Evolutionary conservation across 2,329 filamentous ascomycete species (phyloP).

Genomic region (Colletotrichum tamarilloi): DNA sequence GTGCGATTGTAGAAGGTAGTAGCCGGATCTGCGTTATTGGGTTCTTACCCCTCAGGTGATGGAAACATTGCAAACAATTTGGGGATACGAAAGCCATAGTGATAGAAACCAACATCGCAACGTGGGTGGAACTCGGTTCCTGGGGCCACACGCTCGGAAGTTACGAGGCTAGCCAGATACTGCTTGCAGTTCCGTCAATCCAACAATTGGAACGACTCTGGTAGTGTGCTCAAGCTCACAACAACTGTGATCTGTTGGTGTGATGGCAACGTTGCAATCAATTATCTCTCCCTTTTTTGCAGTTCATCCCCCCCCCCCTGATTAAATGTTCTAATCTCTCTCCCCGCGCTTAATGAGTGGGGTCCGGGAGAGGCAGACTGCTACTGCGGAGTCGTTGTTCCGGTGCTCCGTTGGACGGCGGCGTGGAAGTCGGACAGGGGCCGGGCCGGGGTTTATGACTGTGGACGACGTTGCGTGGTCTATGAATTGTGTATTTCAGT

Average conservation of each 20-base stretch:
- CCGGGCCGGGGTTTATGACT: neutral
- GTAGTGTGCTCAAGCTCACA: too few relatives aligned
- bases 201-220: neutral
- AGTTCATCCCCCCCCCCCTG: neutral
- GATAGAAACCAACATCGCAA: neutral
- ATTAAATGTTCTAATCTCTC: neutral
- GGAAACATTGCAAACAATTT: neutral
- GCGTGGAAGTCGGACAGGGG: neutral
- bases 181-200: neutral
- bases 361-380: neutral
- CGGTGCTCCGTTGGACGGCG: neutral
- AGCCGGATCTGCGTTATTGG: neutral
- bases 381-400: neutral
- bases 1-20: neutral
- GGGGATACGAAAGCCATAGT: neutral
- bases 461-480: neutral
- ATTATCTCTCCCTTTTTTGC: neutral
- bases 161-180: neutral
- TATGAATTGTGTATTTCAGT: too few relatives aligned
- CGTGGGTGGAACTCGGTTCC: neutral
- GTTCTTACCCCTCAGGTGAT: neutral
- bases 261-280: slow-evolving; percentile 18
- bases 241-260: neutral
- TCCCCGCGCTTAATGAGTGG: neutral
- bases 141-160: neutral